Base-by-base conservation (phyloP, 176 grass and related monocot species). In the Areca catechu region DNA sequence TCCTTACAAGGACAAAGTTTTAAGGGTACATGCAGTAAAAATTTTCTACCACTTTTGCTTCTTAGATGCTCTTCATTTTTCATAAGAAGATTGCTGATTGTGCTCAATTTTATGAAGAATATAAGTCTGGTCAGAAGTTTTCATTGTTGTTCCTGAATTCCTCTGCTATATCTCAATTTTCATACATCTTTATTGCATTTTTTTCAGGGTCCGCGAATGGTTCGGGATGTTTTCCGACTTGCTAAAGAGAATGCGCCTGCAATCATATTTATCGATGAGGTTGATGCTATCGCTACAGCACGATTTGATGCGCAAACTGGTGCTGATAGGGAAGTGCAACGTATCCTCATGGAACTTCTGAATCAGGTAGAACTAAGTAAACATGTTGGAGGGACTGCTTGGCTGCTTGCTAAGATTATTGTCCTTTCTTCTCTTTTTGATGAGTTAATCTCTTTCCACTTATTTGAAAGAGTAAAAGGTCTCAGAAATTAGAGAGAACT, bases 301-400 rank as follows among this genome's bases (percentile, higher is more conserved):
- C 87, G 93, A 48, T 98, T 98, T 57, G 93, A 98, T 92, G 93
- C 93, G 71, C 93, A 98, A 70, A 98, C 93, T 19, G 93, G 93
- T 70, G 93, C 93, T 43, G 93, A 98, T 58, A 61, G 93, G 63
- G 93, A 98, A 77, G 93, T 98, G 61, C 93, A 98, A 56, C 93
- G 93, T 78, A 98, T 98, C 65, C 84, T 98, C 53, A 98, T 98
- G 93, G 93, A 98, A 67, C 83, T 98, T 5, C 77, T 98, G 22
- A 98, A 98, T 85, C 93, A 98, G 84, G 93, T 98, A 69, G 56
- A 67, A 65, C 5, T n/a, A 15, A 28, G 27, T 29, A 29, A 29
- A 29, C 3, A 67, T 54, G 21, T 16, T 67, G 7, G 3, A 16
- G 16, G 54, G 27, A 67, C 15, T 4, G 37, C 5, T 19, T 63